Evolutionary conservation across 2,329 filamentous ascomycete species (phyloP).

Genomic region (Botrytis squamosa): DNA sequence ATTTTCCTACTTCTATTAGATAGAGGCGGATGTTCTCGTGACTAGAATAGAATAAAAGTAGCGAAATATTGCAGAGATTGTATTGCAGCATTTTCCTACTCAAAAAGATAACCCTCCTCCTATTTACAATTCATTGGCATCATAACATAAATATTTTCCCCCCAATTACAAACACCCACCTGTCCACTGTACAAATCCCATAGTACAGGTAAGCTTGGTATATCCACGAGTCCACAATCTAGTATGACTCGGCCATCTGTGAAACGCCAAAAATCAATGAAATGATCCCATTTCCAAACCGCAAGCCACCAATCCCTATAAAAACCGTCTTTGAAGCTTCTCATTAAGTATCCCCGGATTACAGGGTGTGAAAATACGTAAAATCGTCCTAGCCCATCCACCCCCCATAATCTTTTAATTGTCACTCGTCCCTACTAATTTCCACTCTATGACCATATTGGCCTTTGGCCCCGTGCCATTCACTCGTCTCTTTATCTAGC

Average conservation of each 20-base stretch:
- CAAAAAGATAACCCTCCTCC: neutral
- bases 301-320: too few relatives aligned
- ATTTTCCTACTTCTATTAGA: accelerated
- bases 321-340: neutral
- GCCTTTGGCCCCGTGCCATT: neutral
- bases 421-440: slow-evolving; percentile 3
- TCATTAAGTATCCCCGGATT: neutral
- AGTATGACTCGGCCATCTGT: neutral
- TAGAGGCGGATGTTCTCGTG: too few relatives aligned
- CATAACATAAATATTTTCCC: neutral
- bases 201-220: neutral
- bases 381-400: neutral
- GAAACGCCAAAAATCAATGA: neutral
- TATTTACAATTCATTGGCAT: neutral
- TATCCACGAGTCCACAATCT: neutral
- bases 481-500: neutral
- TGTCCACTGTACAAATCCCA: neutral
- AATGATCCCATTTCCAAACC: neutral
- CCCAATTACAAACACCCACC: neutral
- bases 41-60: neutral
- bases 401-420: neutral
- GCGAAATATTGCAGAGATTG: too few relatives aligned
- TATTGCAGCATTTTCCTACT: neutral
- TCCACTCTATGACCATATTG: slow-evolving; percentile 8
- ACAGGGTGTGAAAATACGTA: neutral